These are phyloP conservation scores for Alloteropsis angusta DNA, from an alignment of 202 grass and related monocot genomes.

Conservation along the genomic window DNA sequence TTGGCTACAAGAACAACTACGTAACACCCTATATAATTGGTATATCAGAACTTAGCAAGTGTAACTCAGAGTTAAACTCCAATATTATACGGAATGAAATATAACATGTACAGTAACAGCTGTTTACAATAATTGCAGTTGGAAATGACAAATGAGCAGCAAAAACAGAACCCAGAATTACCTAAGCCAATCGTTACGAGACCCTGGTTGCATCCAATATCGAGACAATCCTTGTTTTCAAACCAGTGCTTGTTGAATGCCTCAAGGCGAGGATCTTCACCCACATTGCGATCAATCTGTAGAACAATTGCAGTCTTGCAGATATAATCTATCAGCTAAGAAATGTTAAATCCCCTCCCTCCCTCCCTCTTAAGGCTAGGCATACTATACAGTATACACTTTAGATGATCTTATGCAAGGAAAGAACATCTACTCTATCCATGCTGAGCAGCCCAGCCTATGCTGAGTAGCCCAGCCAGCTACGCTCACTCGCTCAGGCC, in stretches of 20 bases:
- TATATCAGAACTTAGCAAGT: slow-evolving; percentile 2
- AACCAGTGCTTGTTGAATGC: slow-evolving; percentile 84
- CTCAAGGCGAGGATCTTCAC: slow-evolving; percentile 79
- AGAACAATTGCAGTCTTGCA: background rate
- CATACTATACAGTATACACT: background rate
- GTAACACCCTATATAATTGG: background rate
- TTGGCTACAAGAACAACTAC: background rate
- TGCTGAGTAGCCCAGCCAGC: no score
- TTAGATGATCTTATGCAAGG: background rate
- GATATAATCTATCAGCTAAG: background rate
- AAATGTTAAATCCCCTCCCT: background rate
- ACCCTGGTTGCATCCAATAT: slow-evolving; percentile 96
- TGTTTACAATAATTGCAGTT: background rate
- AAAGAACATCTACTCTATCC: background rate
- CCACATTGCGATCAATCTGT: slow-evolving; percentile 58
- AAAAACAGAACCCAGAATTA: slow-evolving; percentile 23
- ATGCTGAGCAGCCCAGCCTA: background rate
- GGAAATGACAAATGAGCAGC: background rate
- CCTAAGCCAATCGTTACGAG: slow-evolving; percentile 73
- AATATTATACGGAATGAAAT: background rate
- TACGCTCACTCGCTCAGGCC: background rate
- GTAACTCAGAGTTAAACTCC: background rate
- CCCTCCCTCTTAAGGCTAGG: background rate
- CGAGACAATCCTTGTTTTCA: slow-evolving; percentile 89
- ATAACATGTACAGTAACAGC: background rate